Conservation (phyloP, 805 yeast species). For the Yamadazyma kitorensis region DNA sequence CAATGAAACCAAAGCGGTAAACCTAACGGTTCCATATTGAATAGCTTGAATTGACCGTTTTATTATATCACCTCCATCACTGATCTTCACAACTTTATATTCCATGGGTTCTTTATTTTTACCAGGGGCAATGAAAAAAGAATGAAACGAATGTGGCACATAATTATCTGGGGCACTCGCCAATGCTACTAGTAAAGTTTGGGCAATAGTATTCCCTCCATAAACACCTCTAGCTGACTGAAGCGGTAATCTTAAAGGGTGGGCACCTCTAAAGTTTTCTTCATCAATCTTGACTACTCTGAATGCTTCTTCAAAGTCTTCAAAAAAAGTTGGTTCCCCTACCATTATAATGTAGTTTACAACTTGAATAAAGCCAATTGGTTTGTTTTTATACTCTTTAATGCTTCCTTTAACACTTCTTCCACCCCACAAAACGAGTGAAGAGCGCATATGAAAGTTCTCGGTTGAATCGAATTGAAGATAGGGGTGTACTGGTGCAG, state of each 20-base stretch:
- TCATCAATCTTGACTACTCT: slow-evolving; percentile 23
- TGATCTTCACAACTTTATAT: slow-evolving; percentile 52
- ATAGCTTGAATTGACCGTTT: slow-evolving; percentile 53
- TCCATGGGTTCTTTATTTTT: slow-evolving; percentile 41
- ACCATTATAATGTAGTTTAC: too few relatives aligned
- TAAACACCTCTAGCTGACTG: slow-evolving; percentile 61
- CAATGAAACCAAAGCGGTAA: slow-evolving; percentile 50
- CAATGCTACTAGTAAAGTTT: slow-evolving; percentile 59
- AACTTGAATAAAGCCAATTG: too few relatives aligned
- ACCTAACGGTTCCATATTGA: slow-evolving; percentile 52
- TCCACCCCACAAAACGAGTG: too few relatives aligned
- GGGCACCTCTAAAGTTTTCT: slow-evolving; percentile 28
- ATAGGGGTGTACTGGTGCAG: too few relatives aligned
- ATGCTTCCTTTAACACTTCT: too few relatives aligned
- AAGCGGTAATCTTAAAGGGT: slow-evolving; percentile 34
- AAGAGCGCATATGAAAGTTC: too few relatives aligned
- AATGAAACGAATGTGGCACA: slow-evolving; percentile 61
- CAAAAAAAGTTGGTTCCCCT: slow-evolving; percentile 1
- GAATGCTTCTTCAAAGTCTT: slow-evolving; percentile 28
- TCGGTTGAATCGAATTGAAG: too few relatives aligned
- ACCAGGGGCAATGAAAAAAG: slow-evolving; percentile 60
- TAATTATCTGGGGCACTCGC: slow-evolving; percentile 34
- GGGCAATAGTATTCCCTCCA: slow-evolving; percentile 71
- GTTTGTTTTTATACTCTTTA: too few relatives aligned
- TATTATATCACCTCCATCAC: slow-evolving; percentile 51